These are phyloP conservation scores for Francoa sonchifolia DNA, from an alignment of 441 rosid genomes.

Conservation along the genomic window DNA sequence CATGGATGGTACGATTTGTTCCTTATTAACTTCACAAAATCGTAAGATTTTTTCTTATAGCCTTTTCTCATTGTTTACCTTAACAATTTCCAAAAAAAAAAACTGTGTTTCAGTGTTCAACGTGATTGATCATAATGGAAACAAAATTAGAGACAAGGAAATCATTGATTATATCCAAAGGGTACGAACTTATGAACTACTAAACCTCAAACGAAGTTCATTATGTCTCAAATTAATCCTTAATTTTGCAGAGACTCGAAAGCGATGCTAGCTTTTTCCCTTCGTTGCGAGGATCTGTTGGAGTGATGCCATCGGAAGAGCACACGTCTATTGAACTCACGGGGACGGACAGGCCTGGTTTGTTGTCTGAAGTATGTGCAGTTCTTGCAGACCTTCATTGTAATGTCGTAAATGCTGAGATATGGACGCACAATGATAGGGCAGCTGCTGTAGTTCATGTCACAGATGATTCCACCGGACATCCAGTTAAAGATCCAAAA, in stretches of 20 bases:
- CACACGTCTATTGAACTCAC: conserved; percentile 78
- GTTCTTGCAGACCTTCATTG: conserved; percentile 70
- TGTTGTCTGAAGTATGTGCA: conserved; percentile 85
- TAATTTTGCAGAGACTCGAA: conserved; percentile 56
- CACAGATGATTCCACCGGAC: conserved; percentile 47
- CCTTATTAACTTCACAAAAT: background rate
- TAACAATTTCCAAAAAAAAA: too few species aligned
- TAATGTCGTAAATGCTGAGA: conserved; percentile 77
- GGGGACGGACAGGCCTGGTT: conserved; percentile 79
- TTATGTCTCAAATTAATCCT: conserved; percentile 7
- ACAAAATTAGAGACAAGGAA: conserved; percentile 67
- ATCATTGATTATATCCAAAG: conserved; percentile 48
- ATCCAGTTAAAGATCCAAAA: conserved; percentile 46
- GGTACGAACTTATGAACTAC: conserved; percentile 26
- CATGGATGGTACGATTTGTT: conserved; percentile 57
- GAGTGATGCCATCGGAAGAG: conserved; percentile 74
- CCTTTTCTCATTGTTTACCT: too few species aligned
- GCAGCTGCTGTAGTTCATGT: conserved; percentile 88
- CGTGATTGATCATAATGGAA: conserved; percentile 60
- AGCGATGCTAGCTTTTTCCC: conserved; percentile 47
- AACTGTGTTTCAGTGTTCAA: conserved; percentile 57
- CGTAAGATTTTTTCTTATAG: background rate
- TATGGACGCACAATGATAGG: conserved; percentile 89
- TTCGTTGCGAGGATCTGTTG: conserved; percentile 56
- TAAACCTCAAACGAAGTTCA: background rate